Evolutionary conservation across 495 filamentous ascomycete genomes (phyloP).

Genomic region (Aspergillus leporis): DNA sequence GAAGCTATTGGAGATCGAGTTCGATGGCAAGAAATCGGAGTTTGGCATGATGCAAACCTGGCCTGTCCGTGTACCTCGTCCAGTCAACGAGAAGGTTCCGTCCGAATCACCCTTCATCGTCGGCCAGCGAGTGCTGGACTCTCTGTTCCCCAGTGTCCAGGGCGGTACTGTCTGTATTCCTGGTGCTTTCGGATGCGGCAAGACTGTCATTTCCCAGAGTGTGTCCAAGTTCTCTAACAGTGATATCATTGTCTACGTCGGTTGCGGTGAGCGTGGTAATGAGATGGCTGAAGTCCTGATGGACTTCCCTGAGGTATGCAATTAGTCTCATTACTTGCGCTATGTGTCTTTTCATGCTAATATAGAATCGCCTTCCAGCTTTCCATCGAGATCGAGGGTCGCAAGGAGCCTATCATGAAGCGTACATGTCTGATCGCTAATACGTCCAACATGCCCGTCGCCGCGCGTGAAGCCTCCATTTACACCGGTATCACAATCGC

Average conservation of each 20-base stretch:
- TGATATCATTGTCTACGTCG: constrained; percentile 98
- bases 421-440: constrained; percentile 98
- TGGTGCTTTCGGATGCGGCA: constrained; percentile 97
- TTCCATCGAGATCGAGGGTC: constrained; percentile 83
- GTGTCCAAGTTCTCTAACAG: constrained; percentile 99
- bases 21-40: constrained; percentile 90
- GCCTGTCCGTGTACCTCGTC: constrained; percentile 97
- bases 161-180: constrained; percentile 98
- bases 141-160: constrained; percentile 96
- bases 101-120: constrained; percentile 90
- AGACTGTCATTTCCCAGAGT: constrained; percentile 98
- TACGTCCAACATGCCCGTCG: constrained; percentile 99
- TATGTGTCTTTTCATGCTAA: constrained; percentile 9
- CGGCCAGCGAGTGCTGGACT: constrained; percentile 93
- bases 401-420: constrained; percentile 99
- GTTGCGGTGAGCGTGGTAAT: constrained; percentile 96
- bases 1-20: constrained; percentile 94
- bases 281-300: constrained; percentile 99
- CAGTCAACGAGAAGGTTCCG: constrained; percentile 83
- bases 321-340: background rate
- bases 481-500: constrained; percentile 98
- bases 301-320: constrained; percentile 86
- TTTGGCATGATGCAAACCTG: constrained; percentile 98
- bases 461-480: constrained; percentile 97
- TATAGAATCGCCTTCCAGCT: constrained; percentile 51